Evolutionary conservation across 768 basidiomycete species (phyloP).

Genomic region (Kwoniella bestiolae): DNA sequence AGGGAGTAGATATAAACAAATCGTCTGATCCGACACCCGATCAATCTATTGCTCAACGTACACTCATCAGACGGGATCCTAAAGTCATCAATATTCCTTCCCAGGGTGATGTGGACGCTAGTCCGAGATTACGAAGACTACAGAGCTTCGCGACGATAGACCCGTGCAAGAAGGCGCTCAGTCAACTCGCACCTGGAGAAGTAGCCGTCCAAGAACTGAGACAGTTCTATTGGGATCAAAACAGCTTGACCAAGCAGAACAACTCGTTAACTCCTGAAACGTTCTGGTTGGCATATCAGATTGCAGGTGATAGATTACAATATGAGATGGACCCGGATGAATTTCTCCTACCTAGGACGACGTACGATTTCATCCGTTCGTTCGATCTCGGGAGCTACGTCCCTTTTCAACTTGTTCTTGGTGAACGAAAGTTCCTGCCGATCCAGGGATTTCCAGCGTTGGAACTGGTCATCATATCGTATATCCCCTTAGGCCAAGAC

Average conservation of each 20-base stretch:
- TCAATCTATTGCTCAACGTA: slow-evolving; percentile 6
- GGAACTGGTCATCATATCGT: slow-evolving; percentile 10
- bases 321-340: neutral
- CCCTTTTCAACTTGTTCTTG: neutral
- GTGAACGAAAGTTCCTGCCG: slow-evolving; percentile 1
- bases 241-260: slow-evolving; percentile 4
- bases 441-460: slow-evolving; percentile 14
- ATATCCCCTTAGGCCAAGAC: slow-evolving; percentile 10
- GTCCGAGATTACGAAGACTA: neutral
- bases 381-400: slow-evolving; percentile 23
- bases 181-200: slow-evolving; percentile 11
- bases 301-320: slow-evolving; percentile 12
- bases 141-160: neutral
- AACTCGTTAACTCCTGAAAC: slow-evolving; percentile 2
- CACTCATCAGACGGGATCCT: neutral
- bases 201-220: slow-evolving; percentile 3
- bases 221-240: slow-evolving; percentile 23
- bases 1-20: slow-evolving; percentile 12
- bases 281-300: slow-evolving; percentile 5
- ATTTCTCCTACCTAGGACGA: neutral
- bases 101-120: neutral
- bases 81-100: slow-evolving; percentile 7
- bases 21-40: neutral
- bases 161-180: slow-evolving; percentile 5
- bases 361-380: slow-evolving; percentile 13